Conservation (phyloP, 306 rosid species). For the Echinosophora koreensis region DNA sequence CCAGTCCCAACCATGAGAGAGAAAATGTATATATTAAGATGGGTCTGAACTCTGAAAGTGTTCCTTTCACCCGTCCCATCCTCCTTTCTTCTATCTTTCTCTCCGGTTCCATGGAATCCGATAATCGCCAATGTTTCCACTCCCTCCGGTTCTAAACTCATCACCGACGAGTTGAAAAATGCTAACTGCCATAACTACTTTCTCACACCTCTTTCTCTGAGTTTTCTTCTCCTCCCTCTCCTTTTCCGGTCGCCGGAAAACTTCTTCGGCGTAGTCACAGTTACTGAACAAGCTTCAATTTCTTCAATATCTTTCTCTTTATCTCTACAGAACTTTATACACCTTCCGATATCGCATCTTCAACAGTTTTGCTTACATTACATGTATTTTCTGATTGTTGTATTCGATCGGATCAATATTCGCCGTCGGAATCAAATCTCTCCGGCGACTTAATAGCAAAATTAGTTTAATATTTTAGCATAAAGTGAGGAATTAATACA, state of each 20-base stretch:
- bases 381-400: background rate
- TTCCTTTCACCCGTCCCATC: constrained; percentile 63
- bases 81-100: constrained; percentile 34
- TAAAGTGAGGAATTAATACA: background rate
- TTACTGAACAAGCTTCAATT: constrained; percentile 17
- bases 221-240: constrained; percentile 1
- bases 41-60: constrained; percentile 53
- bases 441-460: constrained; percentile 41
- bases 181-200: constrained; percentile 40
- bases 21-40: constrained; percentile 65
- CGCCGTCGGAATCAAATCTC: constrained; percentile 26
- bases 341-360: constrained; percentile 43
- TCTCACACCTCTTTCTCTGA: constrained; percentile 33
- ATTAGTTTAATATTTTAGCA: constrained; percentile 39
- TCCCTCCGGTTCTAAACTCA: constrained; percentile 42
- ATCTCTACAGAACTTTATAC: background rate
- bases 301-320: constrained; percentile 16
- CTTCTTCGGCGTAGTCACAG: constrained; percentile 48
- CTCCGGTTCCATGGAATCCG: constrained; percentile 49
- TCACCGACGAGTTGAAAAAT: constrained; percentile 44
- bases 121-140: constrained; percentile 38
- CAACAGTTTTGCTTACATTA: constrained; percentile 45
- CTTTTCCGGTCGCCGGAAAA: constrained; percentile 41
- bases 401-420: constrained; percentile 42
- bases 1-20: constrained; percentile 59